A percentile compares a stretch with the other conserved stretches of the same genome.
Evolutionary conservation across 768 basidiomycete genomes (phyloP).

Genomic region (Amanita rimosa): DNA sequence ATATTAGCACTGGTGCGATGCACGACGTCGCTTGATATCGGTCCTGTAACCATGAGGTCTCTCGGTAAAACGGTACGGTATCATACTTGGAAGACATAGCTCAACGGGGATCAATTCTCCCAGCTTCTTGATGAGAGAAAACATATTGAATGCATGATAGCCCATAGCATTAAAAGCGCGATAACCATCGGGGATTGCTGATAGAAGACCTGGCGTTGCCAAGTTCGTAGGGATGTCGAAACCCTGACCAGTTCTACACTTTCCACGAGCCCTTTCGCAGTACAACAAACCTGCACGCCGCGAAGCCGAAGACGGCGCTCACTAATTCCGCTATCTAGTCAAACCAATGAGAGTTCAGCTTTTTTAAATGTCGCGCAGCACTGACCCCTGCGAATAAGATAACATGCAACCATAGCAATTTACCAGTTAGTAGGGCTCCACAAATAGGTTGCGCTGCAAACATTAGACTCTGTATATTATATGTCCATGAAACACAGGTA

Average conservation of each 20-base stretch:
- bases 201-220: not conserved
- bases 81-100: too few relatives aligned
- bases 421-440: conserved; percentile 35
- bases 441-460: conserved; percentile 32
- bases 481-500: conserved; percentile 9
- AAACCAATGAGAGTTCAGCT: not conserved
- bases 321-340: not conserved
- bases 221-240: not conserved
- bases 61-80: too few relatives aligned
- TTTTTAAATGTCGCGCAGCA: not conserved
- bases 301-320: not conserved
- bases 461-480: not conserved
- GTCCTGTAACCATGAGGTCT: too few relatives aligned
- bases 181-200: not conserved
- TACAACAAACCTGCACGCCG: not conserved
- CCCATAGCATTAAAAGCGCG: too few relatives aligned
- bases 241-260: not conserved
- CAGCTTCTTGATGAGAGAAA: too few relatives aligned
- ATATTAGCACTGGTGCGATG: too few relatives aligned
- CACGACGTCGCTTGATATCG: too few relatives aligned
- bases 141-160: too few relatives aligned
- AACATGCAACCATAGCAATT: conserved; percentile 29
- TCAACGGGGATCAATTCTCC: too few relatives aligned
- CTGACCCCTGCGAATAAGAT: conserved; percentile 4
- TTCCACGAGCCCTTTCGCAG: not conserved